Evolutionary conservation across 306 rosid species (phyloP).

Genomic region (Alnus glutinosa): DNA sequence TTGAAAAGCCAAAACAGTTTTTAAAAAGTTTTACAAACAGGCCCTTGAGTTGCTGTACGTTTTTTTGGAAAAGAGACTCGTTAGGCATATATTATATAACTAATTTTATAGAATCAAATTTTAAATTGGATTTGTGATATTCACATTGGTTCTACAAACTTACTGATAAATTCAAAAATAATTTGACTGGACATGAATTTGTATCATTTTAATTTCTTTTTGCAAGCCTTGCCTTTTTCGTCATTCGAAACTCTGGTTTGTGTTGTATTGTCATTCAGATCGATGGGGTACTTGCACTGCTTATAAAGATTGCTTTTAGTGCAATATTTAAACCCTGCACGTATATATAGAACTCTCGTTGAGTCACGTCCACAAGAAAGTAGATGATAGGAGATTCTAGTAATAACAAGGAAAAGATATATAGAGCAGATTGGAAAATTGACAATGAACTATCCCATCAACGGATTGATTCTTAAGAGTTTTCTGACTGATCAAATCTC

Average conservation of each 20-base stretch:
- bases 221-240: neutral
- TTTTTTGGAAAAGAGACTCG: too few relatives aligned
- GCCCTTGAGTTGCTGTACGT: too few relatives aligned
- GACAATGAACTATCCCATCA: conserved; percentile 5
- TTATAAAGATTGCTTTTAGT: neutral
- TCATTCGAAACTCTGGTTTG: too few relatives aligned
- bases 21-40: too few relatives aligned
- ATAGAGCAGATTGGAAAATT: neutral
- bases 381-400: conserved; percentile 11
- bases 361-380: conserved; percentile 32
- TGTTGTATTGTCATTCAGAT: conserved; percentile 22
- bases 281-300: neutral
- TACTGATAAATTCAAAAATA: too few relatives aligned
- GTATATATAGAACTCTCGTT: conserved; percentile 7
- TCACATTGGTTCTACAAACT: too few relatives aligned
- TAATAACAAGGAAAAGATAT: conserved; percentile 12
- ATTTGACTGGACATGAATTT: too few relatives aligned
- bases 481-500: neutral
- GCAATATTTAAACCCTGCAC: conserved; percentile 20
- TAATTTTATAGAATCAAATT: too few relatives aligned
- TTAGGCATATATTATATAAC: too few relatives aligned
- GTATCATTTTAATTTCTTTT: neutral
- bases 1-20: neutral
- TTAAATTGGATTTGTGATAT: too few relatives aligned
- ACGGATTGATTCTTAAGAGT: neutral